Evolutionary conservation across 2,329 filamentous ascomycete species (phyloP).

Genomic region (Aspergillus quadricinctus): DNA sequence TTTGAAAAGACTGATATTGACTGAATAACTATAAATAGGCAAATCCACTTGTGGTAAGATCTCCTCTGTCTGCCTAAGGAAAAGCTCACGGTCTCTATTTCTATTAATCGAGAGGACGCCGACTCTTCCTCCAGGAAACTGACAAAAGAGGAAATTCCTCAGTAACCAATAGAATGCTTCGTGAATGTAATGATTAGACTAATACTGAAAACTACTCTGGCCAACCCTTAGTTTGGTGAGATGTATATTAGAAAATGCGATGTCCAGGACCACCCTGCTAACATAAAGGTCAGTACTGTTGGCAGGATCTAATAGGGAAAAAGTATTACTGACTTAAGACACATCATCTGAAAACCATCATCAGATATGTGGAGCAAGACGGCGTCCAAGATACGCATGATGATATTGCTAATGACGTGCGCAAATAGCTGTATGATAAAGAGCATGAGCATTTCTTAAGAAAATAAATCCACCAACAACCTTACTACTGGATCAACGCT

Average conservation of each 20-base stretch:
- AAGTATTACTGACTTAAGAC: slow-evolving; percentile 30
- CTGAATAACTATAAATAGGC: slow-evolving; percentile 19
- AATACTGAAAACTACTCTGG: slow-evolving; percentile 21
- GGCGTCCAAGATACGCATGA: too few species aligned
- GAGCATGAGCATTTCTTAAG: too few species aligned
- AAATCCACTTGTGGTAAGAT: slow-evolving; percentile 17
- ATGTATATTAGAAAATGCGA: slow-evolving; percentile 29
- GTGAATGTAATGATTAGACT: slow-evolving; percentile 18
- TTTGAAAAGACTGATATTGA: slow-evolving; percentile 20
- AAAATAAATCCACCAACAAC: too few species aligned
- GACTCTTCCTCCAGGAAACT: not conserved
- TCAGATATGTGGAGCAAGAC: too few species aligned
- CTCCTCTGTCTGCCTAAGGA: slow-evolving; percentile 16
- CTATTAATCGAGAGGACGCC: slow-evolving; percentile 21
- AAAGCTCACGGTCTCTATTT: slow-evolving; percentile 19
- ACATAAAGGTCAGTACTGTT: slow-evolving; percentile 27
- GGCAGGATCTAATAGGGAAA: slow-evolving; percentile 28
- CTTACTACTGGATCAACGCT: slow-evolving; percentile 8
- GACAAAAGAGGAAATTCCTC: slow-evolving; percentile 18
- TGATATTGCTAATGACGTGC: too few species aligned
- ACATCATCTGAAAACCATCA: slow-evolving; percentile 1
- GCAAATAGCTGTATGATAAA: too few species aligned
- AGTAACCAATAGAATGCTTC: slow-evolving; percentile 23
- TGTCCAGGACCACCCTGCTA: slow-evolving; percentile 26
- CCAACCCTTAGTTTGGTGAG: slow-evolving; percentile 23